Evolutionary conservation across 495 filamentous ascomycete genomes (phyloP).

Genomic region (Friedmanniomyces simplex): DNA sequence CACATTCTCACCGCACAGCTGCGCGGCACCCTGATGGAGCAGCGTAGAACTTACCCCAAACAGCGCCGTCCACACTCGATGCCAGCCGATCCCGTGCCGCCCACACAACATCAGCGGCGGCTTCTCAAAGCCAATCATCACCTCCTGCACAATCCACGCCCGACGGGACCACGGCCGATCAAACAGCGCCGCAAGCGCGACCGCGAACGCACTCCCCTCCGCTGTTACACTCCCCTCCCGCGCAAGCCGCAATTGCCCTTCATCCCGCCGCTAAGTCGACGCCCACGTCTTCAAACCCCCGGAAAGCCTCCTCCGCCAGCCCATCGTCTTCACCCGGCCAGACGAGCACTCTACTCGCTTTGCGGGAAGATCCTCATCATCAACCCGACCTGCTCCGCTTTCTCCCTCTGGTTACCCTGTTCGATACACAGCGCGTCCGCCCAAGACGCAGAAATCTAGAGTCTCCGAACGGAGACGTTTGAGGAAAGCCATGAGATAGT

Average conservation of each 20-base stretch:
- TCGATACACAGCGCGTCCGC: constrained; percentile 35
- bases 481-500: background rate
- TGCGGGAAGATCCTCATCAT: constrained; percentile 27
- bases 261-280: background rate
- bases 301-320: background rate
- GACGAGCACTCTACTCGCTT: constrained; percentile 4
- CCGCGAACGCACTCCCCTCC: background rate
- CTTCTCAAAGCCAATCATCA: background rate
- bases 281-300: background rate
- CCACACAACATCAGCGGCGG: constrained; percentile 4
- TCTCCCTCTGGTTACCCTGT: constrained; percentile 27
- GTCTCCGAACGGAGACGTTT: background rate
- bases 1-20: background rate
- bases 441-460: constrained; percentile 14
- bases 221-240: background rate
- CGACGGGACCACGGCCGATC: constrained; percentile 1
- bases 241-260: background rate
- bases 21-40: background rate
- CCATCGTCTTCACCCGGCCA: constrained; percentile 8
- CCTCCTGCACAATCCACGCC: constrained; percentile 11
- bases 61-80: background rate
- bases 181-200: background rate
- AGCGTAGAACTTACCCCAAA: background rate
- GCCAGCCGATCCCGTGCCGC: background rate
- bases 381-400: constrained; percentile 23